Conservation (phyloP, 306 rosid genomes). For the Hippophae gyantsensis region DNA sequence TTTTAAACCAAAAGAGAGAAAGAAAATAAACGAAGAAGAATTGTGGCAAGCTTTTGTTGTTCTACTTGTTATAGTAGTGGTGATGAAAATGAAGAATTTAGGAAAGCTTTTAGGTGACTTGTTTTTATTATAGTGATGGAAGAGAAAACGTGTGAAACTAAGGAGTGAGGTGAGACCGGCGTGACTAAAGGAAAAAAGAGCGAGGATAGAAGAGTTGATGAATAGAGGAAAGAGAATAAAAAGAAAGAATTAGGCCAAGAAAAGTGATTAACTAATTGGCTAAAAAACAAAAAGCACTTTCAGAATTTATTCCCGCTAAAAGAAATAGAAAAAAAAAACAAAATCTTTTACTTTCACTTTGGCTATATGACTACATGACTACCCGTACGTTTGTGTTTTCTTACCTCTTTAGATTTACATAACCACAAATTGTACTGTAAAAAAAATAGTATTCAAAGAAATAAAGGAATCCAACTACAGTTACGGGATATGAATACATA, state of each 20-base stretch:
- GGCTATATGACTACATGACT: slow-evolving; percentile 15
- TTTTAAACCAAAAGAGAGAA: slow-evolving; percentile 14
- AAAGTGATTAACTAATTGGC: slow-evolving; percentile 17
- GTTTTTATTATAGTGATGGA: slow-evolving; percentile 20
- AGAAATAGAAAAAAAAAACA: slow-evolving; percentile 9
- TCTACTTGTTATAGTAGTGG: slow-evolving; percentile 1
- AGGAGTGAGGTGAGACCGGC: slow-evolving; percentile 45
- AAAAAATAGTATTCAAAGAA: too few relatives aligned
- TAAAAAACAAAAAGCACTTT: slow-evolving; percentile 11
- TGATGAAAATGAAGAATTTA: slow-evolving; percentile 12
- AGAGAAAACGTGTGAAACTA: slow-evolving; percentile 17
- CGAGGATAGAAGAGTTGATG: background rate
- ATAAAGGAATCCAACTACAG: too few relatives aligned
- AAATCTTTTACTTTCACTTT: slow-evolving; percentile 19
- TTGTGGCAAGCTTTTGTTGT: slow-evolving; percentile 2
- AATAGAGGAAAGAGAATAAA: too few relatives aligned
- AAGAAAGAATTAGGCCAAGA: background rate
- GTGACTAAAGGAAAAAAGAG: slow-evolving; percentile 71
- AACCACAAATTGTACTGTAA: too few relatives aligned
- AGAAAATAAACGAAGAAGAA: background rate
- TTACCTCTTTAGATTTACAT: too few relatives aligned
- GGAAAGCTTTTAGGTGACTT: slow-evolving; percentile 13
- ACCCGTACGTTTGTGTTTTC: too few relatives aligned
- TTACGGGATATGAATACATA: too few relatives aligned
- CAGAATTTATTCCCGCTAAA: slow-evolving; percentile 11